Percentiles rank a stretch among this genome's conserved stretches.
Conservation (phyloP, 345 rosid genomes). For the Euclidium syriacum region DNA sequence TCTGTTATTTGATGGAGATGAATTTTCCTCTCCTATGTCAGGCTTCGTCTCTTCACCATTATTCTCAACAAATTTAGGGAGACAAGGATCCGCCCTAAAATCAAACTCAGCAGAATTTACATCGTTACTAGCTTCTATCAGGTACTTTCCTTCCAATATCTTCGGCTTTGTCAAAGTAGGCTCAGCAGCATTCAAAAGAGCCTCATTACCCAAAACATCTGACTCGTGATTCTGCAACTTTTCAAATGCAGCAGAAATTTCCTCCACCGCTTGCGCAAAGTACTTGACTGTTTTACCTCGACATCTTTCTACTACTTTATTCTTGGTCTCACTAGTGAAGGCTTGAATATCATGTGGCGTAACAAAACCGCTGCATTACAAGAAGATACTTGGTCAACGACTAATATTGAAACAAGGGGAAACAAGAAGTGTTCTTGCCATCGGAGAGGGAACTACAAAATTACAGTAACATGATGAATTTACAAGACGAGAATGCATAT, state of each 20-base stretch:
- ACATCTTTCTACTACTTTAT: conserved; percentile 51
- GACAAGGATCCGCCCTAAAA: conserved; percentile 37
- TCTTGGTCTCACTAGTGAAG: conserved; percentile 75
- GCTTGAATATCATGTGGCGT: conserved; percentile 73
- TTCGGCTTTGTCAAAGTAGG: conserved; percentile 43
- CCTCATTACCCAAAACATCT: conserved; percentile 38
- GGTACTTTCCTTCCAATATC: conserved; percentile 33
- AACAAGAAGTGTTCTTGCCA: not conserved
- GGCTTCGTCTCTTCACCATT: conserved; percentile 48
- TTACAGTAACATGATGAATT: not conserved
- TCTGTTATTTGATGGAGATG: conserved; percentile 38
- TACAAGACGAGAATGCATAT: not conserved
- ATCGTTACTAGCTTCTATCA: conserved; percentile 31
- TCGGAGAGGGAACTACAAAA: not conserved
- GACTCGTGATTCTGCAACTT: conserved; percentile 50
- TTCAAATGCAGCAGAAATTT: conserved; percentile 75
- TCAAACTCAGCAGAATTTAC: conserved; percentile 32
- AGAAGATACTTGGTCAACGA: conserved; percentile 18
- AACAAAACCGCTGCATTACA: conserved; percentile 71
- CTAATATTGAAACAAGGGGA: not conserved
- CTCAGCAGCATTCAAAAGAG: conserved; percentile 38
- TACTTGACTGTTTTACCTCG: conserved; percentile 64
- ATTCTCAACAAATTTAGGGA: conserved; percentile 31
- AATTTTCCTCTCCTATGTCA: conserved; percentile 33
- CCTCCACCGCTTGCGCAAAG: conserved; percentile 82